Evolutionary conservation across 352 stramenopile genomes (phyloP).

Genomic region (Pythium diclinum): DNA sequence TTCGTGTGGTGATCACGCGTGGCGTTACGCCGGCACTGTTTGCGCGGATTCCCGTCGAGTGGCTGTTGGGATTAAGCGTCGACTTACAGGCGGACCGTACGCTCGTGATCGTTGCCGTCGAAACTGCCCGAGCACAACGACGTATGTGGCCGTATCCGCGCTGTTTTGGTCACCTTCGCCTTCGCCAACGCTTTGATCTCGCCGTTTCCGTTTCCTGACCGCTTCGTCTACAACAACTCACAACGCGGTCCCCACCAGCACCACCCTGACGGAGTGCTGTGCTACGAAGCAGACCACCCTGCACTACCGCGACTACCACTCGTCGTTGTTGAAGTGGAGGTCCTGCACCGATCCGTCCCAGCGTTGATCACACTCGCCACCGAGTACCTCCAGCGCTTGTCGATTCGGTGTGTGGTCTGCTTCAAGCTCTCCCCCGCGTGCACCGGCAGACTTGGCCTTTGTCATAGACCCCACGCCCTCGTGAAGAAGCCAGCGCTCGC

Average conservation of each 20-base stretch:
- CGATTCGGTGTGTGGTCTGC: not conserved
- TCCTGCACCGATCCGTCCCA: not conserved
- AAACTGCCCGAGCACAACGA: not conserved
- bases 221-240: not conserved
- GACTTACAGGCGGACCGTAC: not conserved
- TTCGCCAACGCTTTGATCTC: not conserved
- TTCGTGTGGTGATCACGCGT: not conserved
- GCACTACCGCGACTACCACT: not conserved
- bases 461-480: too few relatives aligned
- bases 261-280: not conserved
- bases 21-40: not conserved
- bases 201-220: not conserved
- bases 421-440: not conserved
- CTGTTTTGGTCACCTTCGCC: not conserved
- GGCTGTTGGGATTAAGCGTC: not conserved
- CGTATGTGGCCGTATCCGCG: not conserved
- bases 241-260: not conserved
- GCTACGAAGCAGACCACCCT: not conserved
- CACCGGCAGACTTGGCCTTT: too few relatives aligned
- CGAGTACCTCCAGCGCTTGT: not conserved
- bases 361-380: not conserved
- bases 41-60: not conserved
- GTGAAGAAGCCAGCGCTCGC: not conserved
- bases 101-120: not conserved
- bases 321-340: not conserved